Percentiles rank a stretch among this genome's conserved stretches.
Evolutionary conservation across 169 alveolate genomes (phyloP).

Genomic region (Plasmodium gallinaceum): DNA sequence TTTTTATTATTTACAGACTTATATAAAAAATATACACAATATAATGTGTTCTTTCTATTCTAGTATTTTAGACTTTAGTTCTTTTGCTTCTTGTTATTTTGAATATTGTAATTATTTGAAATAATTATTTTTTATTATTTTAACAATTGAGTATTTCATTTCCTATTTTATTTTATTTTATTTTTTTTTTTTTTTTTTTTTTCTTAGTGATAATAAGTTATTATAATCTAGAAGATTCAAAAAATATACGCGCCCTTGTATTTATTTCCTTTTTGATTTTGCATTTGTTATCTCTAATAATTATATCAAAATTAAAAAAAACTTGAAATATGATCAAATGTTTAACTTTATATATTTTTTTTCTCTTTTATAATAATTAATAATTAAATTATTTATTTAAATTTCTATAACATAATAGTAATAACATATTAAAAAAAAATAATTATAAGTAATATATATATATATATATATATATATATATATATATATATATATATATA

Average conservation of each 20-base stretch:
- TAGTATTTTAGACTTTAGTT: conserved; percentile 74
- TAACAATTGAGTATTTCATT: background rate
- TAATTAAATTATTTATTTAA: background rate
- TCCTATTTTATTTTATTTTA: background rate
- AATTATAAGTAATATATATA: background rate
- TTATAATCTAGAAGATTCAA: conserved; percentile 46
- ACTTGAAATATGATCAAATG: background rate
- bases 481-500: background rate
- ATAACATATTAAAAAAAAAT: background rate
- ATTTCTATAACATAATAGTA: background rate
- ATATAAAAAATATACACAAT: conserved; percentile 75
- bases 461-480: background rate
- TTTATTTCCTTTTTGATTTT: conserved; percentile 50
- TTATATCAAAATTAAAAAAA: conserved; percentile 68
- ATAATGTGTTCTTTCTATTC: conserved; percentile 77
- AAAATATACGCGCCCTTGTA: conserved; percentile 14
- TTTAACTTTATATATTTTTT: conserved; percentile 1
- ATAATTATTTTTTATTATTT: background rate
- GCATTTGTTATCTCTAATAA: conserved; percentile 51
- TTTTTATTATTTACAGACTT: conserved; percentile 25
- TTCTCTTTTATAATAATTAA: conserved; percentile 16
- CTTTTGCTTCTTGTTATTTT: conserved; percentile 72
- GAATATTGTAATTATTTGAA: conserved; percentile 51
- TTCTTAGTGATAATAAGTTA: conserved; percentile 62
- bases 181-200: conserved; percentile 15